phyloP scores from a whole-genome alignment of 257 asterid species.

The Solanum pimpinellifolium region DNA sequence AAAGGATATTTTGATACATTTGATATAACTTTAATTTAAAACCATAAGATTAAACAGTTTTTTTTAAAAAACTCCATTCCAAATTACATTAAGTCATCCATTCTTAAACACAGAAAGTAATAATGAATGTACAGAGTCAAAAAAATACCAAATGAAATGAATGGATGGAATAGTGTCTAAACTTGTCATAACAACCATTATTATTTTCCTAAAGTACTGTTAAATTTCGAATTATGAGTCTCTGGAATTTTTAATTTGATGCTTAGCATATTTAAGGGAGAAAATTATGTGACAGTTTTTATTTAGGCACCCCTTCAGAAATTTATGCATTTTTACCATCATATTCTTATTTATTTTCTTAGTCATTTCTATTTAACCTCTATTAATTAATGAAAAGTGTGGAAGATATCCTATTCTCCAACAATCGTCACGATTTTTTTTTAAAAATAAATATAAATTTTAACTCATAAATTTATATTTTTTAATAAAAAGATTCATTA shows the following conservation, averaged over 20 bases:
- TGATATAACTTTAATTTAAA: too few species aligned
- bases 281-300: not conserved
- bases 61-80: accelerated
- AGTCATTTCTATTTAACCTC: not conserved
- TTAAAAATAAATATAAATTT: not conserved
- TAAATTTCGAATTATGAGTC: not conserved
- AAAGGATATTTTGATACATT: accelerated
- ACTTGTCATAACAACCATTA: not conserved
- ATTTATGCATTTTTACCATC: not conserved
- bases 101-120: too few species aligned
- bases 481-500: too few species aligned
- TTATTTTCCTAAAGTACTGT: not conserved
- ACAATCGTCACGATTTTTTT: not conserved
- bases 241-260: not conserved
- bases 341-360: not conserved
- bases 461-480: not conserved
- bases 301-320: not conserved
- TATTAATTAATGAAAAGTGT: not conserved
- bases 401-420: not conserved
- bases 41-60: accelerated
- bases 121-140: too few species aligned
- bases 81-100: accelerated
- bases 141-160: too few species aligned
- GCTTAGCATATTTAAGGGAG: not conserved
- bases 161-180: not conserved